Base-by-base conservation (phyloP, 495 filamentous ascomycete species). In the Penicillium soppii region DNA sequence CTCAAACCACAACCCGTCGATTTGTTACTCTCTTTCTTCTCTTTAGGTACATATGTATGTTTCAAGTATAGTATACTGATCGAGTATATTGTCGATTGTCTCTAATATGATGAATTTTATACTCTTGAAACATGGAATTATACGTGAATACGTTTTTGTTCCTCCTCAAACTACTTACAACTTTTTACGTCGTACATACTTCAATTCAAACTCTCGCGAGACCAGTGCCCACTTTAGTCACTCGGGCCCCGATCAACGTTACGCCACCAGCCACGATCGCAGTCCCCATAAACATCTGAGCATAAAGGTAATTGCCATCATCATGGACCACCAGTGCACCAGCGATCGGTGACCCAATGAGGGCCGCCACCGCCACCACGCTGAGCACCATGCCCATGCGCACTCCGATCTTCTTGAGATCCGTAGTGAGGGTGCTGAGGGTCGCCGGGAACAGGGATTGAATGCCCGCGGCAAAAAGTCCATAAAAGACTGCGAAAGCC, bases 321-420 rank as follows among this genome's bases (percentile, higher is more conserved):
- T 68, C 70, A 3, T 59, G 57, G 57, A 78, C 61, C 7, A 88
- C 71, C 50, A 86, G 56, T 3, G 77, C 79, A 0, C 89, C 90
- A 0, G 83, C 87, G 51, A 95, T 82, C 3, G 90, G 88, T 9
- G 88, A 80, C 0, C 89, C 89, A 22, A 85, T 88, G 22, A 94
- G 69, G 19, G 78, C 78, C 0, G 89, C 88, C 42, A 94, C 80
- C 30, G 81, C 83, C 10, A 86, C 78, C 33, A 91, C 82, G n/a
- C 80, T 84, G 50, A 94, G 86, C 21, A 85, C 78, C 87, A 94
- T 91, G 5, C 89, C 91, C 76, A 90, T 85, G 12, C 88, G 75
- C 44, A 83, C 80, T 0, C 90, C 87, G 17, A 78, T 74, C 64
- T 88, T 90, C 22, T 78, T 76, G 58, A 85, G 51, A 57, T 94